phyloP scores from a whole-genome alignment of 2,329 filamentous ascomycete species.

The Knufia fluminis region DNA sequence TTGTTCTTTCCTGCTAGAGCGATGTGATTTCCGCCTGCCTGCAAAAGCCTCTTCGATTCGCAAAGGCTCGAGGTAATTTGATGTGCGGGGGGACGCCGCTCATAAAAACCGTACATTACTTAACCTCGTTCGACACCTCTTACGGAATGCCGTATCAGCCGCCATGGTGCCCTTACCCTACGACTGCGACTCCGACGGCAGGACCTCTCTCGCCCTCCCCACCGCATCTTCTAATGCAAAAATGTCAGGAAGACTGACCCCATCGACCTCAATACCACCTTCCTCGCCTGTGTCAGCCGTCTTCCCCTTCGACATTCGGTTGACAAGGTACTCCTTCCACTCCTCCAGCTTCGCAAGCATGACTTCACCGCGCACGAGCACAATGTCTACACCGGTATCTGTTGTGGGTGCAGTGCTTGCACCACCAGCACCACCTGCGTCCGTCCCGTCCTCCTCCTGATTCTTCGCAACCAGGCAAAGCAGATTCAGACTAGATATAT shows the following conservation, averaged over 20 bases:
- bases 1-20: no score
- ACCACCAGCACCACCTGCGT: background rate
- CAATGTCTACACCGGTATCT: background rate
- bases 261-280: constrained; percentile 8
- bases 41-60: no score
- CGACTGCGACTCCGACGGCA: background rate
- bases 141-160: no score
- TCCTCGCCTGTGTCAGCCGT: background rate
- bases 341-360: constrained; percentile 5
- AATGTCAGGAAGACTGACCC: constrained; percentile 15
- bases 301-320: constrained; percentile 6
- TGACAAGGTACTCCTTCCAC: constrained; percentile 13
- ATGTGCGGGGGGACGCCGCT: no score
- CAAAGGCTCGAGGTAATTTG: no score
- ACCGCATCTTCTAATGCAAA: constrained; percentile 19
- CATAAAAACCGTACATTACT: no score
- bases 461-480: constrained; percentile 11
- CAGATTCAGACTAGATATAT: constrained; percentile 21
- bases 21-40: no score
- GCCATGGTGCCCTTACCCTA: no score
- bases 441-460: background rate
- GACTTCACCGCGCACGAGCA: background rate
- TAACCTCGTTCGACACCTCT: no score
- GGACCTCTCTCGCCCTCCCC: constrained; percentile 9
- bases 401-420: background rate